These are phyloP conservation scores for Gleditsia sinensis DNA, from an alignment of 306 rosid species.

Conservation along the genomic window DNA sequence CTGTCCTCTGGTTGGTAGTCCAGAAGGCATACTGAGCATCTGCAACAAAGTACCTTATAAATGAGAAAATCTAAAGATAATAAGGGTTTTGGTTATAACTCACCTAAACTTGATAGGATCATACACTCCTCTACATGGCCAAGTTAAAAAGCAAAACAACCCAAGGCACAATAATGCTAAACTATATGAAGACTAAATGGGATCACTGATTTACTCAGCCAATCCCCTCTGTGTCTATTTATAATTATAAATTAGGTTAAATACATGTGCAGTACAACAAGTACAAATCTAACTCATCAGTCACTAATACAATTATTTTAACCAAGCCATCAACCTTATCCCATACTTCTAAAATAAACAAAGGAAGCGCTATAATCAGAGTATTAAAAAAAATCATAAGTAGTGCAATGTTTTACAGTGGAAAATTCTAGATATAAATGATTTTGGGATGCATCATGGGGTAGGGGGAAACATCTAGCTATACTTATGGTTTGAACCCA, in stretches of 20 bases:
- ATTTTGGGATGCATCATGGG: background rate
- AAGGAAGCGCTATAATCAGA: background rate
- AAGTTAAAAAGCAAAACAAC: background rate
- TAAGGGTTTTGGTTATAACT: background rate
- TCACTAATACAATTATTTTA: too few relatives aligned
- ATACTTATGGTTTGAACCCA: background rate
- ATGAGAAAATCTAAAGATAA: conserved; percentile 28
- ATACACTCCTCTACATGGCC: background rate
- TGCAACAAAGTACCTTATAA: conserved; percentile 31
- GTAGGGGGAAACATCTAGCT: background rate
- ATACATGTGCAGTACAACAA: too few relatives aligned
- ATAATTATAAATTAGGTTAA: too few relatives aligned
- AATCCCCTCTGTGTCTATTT: too few relatives aligned
- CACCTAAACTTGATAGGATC: background rate
- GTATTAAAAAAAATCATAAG: background rate
- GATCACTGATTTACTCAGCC: too few relatives aligned
- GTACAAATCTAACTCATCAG: too few relatives aligned
- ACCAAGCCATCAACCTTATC: too few relatives aligned
- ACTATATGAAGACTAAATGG: too few relatives aligned
- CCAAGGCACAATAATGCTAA: background rate
- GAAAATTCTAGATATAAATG: background rate
- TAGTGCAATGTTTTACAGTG: background rate
- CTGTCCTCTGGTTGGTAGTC: conserved; percentile 82
- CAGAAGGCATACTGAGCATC: conserved; percentile 88
- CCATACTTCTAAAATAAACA: too few relatives aligned